Percentiles rank a stretch among this genome's conserved stretches.
These are phyloP conservation scores for Fusarium abutilonis DNA, from an alignment of 2,329 filamentous ascomycete species.

Conservation along the genomic window DNA sequence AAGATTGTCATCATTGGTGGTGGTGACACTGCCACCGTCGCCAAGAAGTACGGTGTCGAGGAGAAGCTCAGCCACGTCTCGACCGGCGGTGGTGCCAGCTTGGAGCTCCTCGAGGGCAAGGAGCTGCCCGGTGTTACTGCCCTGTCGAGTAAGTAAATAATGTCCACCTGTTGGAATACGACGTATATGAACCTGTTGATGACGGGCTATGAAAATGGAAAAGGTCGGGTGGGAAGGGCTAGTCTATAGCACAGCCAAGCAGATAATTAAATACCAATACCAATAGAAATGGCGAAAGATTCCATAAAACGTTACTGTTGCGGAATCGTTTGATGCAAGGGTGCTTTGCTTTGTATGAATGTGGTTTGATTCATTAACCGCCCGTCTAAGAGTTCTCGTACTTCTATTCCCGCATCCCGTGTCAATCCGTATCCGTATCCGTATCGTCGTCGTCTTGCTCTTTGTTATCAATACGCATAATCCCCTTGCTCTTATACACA, in stretches of 20 bases:
- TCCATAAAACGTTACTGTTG: slow-evolving; percentile 5
- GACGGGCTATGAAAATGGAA: slow-evolving; percentile 47
- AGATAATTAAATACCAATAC: slow-evolving; percentile 42
- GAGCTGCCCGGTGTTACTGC: slow-evolving; percentile 92
- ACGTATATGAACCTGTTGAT: slow-evolving; percentile 44
- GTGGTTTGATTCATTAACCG: slow-evolving; percentile 35
- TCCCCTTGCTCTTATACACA: no score
- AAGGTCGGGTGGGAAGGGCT: slow-evolving; percentile 48
- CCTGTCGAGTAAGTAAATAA: slow-evolving; percentile 78
- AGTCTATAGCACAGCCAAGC: slow-evolving; percentile 48
- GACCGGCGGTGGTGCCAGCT: slow-evolving; percentile 92
- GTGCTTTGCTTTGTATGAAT: slow-evolving; percentile 1
- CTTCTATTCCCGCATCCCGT: slow-evolving; percentile 34
- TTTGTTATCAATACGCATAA: background rate
- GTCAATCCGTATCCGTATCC: slow-evolving; percentile 26
- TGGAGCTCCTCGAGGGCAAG: slow-evolving; percentile 98
- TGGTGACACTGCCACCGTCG: slow-evolving; percentile 97
- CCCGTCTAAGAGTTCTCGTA: slow-evolving; percentile 34
- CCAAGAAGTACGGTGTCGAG: slow-evolving; percentile 96
- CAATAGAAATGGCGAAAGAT: slow-evolving; percentile 31
- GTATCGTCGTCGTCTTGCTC: slow-evolving; percentile 31
- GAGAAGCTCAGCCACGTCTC: slow-evolving; percentile 98
- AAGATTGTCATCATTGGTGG: slow-evolving; percentile 99
- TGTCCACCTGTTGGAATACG: slow-evolving; percentile 33
- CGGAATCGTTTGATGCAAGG: background rate